phyloP scores from a whole-genome alignment of 1,284 basidiomycete genomes.

The Porodaedalea pini region DNA sequence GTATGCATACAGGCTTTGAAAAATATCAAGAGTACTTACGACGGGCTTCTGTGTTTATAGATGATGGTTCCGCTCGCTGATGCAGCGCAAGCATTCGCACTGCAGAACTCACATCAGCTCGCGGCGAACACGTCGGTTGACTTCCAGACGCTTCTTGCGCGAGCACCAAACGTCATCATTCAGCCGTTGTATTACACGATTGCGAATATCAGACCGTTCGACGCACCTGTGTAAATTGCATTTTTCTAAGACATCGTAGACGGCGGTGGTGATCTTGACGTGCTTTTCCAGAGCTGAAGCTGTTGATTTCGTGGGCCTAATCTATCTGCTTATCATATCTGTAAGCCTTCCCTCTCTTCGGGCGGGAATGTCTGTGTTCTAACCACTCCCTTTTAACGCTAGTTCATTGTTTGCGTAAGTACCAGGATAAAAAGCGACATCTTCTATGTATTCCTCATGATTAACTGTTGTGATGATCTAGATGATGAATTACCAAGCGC shows the following conservation, averaged over 20 bases:
- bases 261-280: not conserved
- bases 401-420: conserved; percentile 41
- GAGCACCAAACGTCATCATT: conserved; percentile 57
- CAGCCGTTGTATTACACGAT: conserved; percentile 48
- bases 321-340: conserved; percentile 68
- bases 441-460: conserved; percentile 26
- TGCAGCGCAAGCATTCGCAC: conserved; percentile 37
- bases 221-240: conserved; percentile 50
- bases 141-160: conserved; percentile 38
- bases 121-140: conserved; percentile 31
- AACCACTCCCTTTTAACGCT: conserved; percentile 25
- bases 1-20: not conserved
- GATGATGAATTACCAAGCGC: conserved; percentile 32
- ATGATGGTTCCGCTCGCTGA: conserved; percentile 1
- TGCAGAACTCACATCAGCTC: conserved; percentile 11
- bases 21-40: conserved; percentile 25
- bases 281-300: conserved; percentile 55
- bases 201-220: conserved; percentile 63
- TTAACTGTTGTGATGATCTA: not conserved
- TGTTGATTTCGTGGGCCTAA: conserved; percentile 69
- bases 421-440: conserved; percentile 24
- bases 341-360: conserved; percentile 32
- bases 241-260: not conserved
- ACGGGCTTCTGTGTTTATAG: not conserved
- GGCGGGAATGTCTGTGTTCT: conserved; percentile 27